Base-by-base conservation (phyloP, 2,329 filamentous ascomycete species). In the Raffaelea albimanens region DNA sequence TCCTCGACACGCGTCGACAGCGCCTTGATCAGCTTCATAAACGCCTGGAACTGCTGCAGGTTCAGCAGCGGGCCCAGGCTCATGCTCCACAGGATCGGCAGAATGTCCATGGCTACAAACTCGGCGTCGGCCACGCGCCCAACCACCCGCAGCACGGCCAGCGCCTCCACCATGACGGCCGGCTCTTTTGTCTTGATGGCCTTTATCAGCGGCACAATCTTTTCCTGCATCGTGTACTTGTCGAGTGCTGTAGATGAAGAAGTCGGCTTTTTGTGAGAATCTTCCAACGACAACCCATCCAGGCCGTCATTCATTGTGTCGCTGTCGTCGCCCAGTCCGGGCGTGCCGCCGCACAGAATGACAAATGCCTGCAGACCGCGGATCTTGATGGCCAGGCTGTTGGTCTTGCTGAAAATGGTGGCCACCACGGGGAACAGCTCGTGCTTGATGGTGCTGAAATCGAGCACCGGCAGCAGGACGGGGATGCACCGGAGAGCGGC, bases 171-270 rank as follows among this genome's bases (percentile, higher is more conserved):
- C 87, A 97, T 97, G 10, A 98, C 93, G 8, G 89, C 90, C 0
- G 93, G 93, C 63, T 98, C 93, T 61, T 95, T 97, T 0, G 93
- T 98, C 66, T 95, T 97, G 68, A 98, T 97, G 2, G 75, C 89
- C 59, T 87, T 89, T 51, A 98, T 74, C 4, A 97, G 69, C 0
- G 93, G 93, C 0, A 97, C 78, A 31, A 98, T 86, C 69, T 96
- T 97, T 62, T 98, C 93, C 63, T 98, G 93, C 68, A 98, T 91
- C 0, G 93, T 97, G 60, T 93, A 97, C 63, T 97, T 97, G 68
- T 98, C 93, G 23, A 98, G 71, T 3, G 91, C 90, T 2, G 82
- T 88, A 1, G 84, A 84, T 1, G 78, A 85, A 3, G 78, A 85
- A 3, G 76, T 77, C 2, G 75, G 69, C 59, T 83, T 82, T 58